Conservation (phyloP, 1,284 basidiomycete genomes). For the Peniophora sp. region DNA sequence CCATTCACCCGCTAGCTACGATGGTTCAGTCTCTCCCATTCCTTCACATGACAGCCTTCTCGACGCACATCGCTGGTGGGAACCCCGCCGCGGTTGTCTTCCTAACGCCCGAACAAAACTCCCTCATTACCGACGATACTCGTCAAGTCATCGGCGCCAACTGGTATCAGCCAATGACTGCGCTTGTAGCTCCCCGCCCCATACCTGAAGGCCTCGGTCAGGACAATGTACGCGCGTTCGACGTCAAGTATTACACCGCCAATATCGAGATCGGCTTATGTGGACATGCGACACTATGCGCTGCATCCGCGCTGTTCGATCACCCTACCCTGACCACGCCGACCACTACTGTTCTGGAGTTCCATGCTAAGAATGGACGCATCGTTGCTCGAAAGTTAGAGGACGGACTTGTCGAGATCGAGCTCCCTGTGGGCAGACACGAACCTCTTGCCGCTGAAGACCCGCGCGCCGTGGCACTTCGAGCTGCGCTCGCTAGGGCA, state of each 20-base stretch:
- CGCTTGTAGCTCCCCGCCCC: constrained; percentile 27
- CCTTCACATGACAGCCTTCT: constrained; percentile 42
- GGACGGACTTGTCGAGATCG: background rate
- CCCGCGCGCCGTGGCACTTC: background rate
- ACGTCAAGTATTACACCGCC: background rate
- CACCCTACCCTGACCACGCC: background rate
- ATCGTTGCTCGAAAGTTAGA: background rate
- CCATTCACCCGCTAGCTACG: too few relatives aligned
- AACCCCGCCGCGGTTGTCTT: constrained; percentile 47
- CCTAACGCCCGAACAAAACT: constrained; percentile 13
- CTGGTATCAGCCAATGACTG: constrained; percentile 40
- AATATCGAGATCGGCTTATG: background rate
- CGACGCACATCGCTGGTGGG: constrained; percentile 31
- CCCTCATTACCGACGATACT: constrained; percentile 15
- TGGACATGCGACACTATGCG: background rate
- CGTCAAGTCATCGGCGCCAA: constrained; percentile 31
- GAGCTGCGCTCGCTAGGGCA: background rate
- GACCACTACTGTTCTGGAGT: background rate
- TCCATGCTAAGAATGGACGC: background rate
- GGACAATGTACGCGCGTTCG: too few relatives aligned
- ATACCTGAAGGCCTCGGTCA: too few relatives aligned
- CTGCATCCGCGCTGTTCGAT: background rate
- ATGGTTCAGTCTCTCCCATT: too few relatives aligned
- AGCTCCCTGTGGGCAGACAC: background rate
- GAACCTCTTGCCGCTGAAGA: background rate